Conservation (phyloP, 1,284 basidiomycete species). For the Trametes pubescens region DNA sequence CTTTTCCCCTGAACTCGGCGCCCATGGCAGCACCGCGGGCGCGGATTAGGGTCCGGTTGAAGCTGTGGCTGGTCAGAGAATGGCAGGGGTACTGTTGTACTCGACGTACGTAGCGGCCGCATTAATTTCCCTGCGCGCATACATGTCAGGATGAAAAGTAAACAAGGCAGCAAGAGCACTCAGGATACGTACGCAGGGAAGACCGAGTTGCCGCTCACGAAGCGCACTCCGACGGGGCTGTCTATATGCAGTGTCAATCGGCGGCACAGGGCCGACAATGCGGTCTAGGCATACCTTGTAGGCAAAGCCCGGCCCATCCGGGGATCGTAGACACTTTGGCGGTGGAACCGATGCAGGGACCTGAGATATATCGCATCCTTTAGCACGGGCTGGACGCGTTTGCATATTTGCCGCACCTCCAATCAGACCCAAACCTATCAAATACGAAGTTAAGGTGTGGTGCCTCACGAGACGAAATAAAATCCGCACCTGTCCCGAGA, state of each 20-base stretch:
- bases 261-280: background rate
- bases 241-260: slow-evolving; percentile 44
- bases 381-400: background rate
- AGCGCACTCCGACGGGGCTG: slow-evolving; percentile 70
- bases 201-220: slow-evolving; percentile 66
- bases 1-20: slow-evolving; percentile 75
- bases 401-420: slow-evolving; percentile 47
- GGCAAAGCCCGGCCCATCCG: slow-evolving; percentile 73
- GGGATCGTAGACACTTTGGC: slow-evolving; percentile 61
- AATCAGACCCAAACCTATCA: slow-evolving; percentile 45
- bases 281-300: slow-evolving; percentile 53
- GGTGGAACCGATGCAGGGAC: slow-evolving; percentile 75
- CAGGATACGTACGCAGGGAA: slow-evolving; percentile 66
- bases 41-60: slow-evolving; percentile 73
- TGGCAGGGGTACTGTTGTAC: background rate
- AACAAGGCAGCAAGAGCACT: background rate
- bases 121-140: slow-evolving; percentile 67
- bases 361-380: slow-evolving; percentile 36
- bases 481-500: slow-evolving; percentile 57
- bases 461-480: background rate
- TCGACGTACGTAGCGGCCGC: slow-evolving; percentile 66
- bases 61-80: slow-evolving; percentile 43
- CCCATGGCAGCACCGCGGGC: slow-evolving; percentile 72
- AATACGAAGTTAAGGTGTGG: background rate
- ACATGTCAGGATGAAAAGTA: background rate